Conservation (phyloP, 257 asterid genomes). For the Prunella vulgaris region DNA sequence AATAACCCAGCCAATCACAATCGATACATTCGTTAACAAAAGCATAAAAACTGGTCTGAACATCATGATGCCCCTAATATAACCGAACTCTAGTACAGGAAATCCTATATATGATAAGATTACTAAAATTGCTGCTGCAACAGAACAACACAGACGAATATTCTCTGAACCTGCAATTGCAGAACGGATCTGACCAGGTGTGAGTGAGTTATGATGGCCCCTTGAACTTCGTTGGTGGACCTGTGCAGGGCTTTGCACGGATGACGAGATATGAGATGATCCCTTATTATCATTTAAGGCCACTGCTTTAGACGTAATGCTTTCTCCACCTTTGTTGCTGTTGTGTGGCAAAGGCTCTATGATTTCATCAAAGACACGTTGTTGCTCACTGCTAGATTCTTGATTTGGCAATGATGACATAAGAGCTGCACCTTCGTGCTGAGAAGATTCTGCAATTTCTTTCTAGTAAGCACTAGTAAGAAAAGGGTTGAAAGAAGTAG, state of each 20-base stretch:
- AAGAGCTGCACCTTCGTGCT: constrained; percentile 29
- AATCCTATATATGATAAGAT: constrained; percentile 50
- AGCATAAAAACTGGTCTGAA: constrained; percentile 68
- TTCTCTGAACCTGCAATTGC: constrained; percentile 68
- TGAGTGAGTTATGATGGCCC: constrained; percentile 24
- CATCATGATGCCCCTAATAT: constrained; percentile 30
- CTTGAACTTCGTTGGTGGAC: constrained; percentile 5
- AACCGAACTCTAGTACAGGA: constrained; percentile 40
- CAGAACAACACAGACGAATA: constrained; percentile 43
- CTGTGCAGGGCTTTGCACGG: constrained; percentile 23
- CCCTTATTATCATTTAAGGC: constrained; percentile 30
- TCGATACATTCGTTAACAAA: constrained; percentile 54
- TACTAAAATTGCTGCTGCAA: constrained; percentile 56
- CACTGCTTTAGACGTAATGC: constrained; percentile 24
- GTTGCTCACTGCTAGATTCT: constrained; percentile 28
- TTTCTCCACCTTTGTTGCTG: constrained; percentile 21
- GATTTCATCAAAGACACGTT: neutral
- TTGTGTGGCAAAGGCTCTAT: constrained; percentile 27
- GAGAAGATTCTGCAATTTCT: constrained; percentile 37
- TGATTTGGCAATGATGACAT: constrained; percentile 28
- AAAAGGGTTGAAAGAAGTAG: neutral
- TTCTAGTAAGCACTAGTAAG: constrained; percentile 18
- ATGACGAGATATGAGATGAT: constrained; percentile 31
- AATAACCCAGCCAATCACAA: constrained; percentile 43
- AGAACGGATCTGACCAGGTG: constrained; percentile 38